Conservation (phyloP, 139 green algal species). For the Chlorella sp. region DNA sequence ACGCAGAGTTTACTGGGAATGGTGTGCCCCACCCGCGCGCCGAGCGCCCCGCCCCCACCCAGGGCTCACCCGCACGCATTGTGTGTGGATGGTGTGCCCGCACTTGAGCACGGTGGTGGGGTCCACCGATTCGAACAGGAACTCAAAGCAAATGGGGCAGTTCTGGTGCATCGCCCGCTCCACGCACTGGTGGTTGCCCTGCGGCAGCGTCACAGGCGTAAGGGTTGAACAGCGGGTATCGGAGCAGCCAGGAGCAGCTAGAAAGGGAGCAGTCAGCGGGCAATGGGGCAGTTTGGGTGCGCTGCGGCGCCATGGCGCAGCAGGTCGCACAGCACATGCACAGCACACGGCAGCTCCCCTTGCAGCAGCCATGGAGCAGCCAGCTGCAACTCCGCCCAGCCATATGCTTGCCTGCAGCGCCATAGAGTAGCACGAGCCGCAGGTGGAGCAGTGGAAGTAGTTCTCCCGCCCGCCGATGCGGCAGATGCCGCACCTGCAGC, state of each 20-base stretch:
- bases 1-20: too few relatives aligned
- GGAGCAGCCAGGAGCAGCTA: too few relatives aligned
- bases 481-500: constrained; percentile 22
- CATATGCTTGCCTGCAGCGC: constrained; percentile 51
- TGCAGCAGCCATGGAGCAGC: too few relatives aligned
- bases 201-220: constrained; percentile 29
- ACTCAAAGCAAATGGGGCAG: constrained; percentile 92
- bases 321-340: too few relatives aligned
- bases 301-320: too few relatives aligned
- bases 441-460: constrained; percentile 95
- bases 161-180: constrained; percentile 92
- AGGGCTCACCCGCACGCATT: constrained; percentile 76
- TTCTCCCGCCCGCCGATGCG: constrained; percentile 88
- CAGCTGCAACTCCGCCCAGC: too few relatives aligned
- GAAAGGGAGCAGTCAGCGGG: too few relatives aligned
- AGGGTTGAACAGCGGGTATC: too few relatives aligned
- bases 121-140: constrained; percentile 90
- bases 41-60: too few relatives aligned
- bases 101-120: constrained; percentile 90
- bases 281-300: too few relatives aligned
- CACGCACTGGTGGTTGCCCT: constrained; percentile 88
- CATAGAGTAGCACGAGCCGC: constrained; percentile 91
- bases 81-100: constrained; percentile 93
- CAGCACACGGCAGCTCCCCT: too few relatives aligned
- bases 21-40: too few relatives aligned